Evolutionary conservation across 352 stramenopile genomes (phyloP).

Genomic region (Phytophthora pistaciae): DNA sequence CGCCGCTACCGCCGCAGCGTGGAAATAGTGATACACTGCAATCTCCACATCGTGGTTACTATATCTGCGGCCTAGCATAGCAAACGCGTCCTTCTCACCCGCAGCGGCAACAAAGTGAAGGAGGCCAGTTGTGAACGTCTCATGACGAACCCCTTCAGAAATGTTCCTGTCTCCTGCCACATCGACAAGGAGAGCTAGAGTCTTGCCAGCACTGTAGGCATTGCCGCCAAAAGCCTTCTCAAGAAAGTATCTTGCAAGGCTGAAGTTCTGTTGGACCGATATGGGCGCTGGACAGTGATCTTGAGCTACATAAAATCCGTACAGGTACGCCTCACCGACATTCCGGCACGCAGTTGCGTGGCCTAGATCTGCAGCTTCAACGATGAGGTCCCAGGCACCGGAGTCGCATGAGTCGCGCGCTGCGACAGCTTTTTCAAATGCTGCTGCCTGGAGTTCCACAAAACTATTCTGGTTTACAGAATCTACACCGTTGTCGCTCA

Average conservation of each 20-base stretch:
- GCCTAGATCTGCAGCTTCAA: conserved; percentile 47
- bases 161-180: neutral
- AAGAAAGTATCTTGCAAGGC: conserved; percentile 25
- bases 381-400: conserved; percentile 37
- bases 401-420: conserved; percentile 27
- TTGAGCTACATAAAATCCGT: conserved; percentile 32
- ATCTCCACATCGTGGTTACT: conserved; percentile 34
- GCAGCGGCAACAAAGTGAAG: conserved; percentile 58
- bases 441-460: conserved; percentile 5
- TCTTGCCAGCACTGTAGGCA: conserved; percentile 32
- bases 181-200: conserved; percentile 35
- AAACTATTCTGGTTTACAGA: conserved; percentile 10
- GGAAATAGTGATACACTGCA: conserved; percentile 67
- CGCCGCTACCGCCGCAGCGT: conserved; percentile 57
- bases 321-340: conserved; percentile 49
- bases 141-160: neutral
- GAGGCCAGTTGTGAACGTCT: conserved; percentile 44
- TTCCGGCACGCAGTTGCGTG: conserved; percentile 35
- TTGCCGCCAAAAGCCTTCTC: conserved; percentile 26
- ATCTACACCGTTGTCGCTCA: neutral
- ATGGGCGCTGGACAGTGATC: conserved; percentile 19
- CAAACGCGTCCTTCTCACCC: conserved; percentile 56
- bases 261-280: conserved; percentile 32
- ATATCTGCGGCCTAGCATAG: conserved; percentile 66
- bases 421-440: conserved; percentile 22